Evolutionary conservation across 179 eudicot species (phyloP).

Genomic region (Amaranthus tricolor): DNA sequence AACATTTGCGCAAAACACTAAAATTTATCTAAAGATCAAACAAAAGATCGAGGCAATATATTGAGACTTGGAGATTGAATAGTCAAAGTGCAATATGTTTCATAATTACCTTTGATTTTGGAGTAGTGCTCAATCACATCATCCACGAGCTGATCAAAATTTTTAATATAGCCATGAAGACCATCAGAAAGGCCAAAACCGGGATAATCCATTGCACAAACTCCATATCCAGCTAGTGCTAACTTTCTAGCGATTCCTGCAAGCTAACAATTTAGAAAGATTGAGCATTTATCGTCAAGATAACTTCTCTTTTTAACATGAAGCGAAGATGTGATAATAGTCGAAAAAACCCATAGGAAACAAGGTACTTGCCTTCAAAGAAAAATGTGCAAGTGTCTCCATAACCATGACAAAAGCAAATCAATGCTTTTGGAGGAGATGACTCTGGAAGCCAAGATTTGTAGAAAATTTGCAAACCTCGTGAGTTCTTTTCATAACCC

Average conservation of each 20-base stretch:
- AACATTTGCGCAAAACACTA: not conserved
- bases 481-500: conserved; percentile 76
- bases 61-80: not conserved
- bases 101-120: conserved; percentile 58
- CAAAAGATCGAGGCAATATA: not conserved
- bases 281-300: conserved; percentile 18
- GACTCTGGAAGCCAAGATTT: conserved; percentile 84
- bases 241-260: conserved; percentile 89
- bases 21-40: not conserved
- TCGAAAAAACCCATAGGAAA: conserved; percentile 11
- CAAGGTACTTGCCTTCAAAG: conserved; percentile 68
- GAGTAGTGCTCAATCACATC: conserved; percentile 78
- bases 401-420: conserved; percentile 88
- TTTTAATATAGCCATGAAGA: conserved; percentile 81
- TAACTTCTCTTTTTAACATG: not conserved
- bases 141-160: conserved; percentile 73
- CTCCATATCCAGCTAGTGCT: conserved; percentile 87
- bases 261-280: conserved; percentile 28
- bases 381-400: conserved; percentile 98
- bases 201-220: conserved; percentile 91
- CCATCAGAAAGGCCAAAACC: conserved; percentile 99
- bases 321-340: conserved; percentile 5
- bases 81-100: not conserved
- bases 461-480: conserved; percentile 71
- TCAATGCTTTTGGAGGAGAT: conserved; percentile 63